Base-by-base conservation (phyloP, 75 land plant genomes). In the Adiantum capillusveneris region DNA sequence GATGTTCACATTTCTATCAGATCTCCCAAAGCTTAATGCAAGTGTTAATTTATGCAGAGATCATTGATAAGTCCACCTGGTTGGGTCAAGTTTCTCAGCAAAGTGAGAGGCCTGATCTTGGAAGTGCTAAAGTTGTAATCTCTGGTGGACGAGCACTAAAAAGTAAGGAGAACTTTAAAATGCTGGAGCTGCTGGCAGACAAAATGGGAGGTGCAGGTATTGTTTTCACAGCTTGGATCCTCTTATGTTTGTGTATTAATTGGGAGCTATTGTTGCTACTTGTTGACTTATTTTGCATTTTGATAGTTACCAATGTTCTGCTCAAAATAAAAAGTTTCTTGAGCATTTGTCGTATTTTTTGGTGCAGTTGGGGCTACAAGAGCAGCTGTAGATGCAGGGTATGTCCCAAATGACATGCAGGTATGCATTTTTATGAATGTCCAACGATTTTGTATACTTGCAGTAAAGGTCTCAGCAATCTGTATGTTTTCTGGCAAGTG, bases 331-430 rank as follows among this genome's bases (percentile, higher is more conserved):
- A n/a, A n/a, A n/a, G n/a, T n/a, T n/a, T n/a, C n/a, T n/a, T n/a
- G n/a, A n/a, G n/a, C n/a, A n/a, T n/a, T n/a, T n/a, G n/a, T n/a
- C n/a, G n/a, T n/a, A n/a, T n/a, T n/a, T n/a, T n/a, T 34, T 34
- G 37, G 37, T 54, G 26, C 56, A 88, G 97, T 93, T 68, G 96
- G 98, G 24, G 96, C 98, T 52, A 86, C 98, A 17, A 84, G 98
- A 48, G 98, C 98, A 65, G 98, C 96, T 58, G 98, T 94, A 60
- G 98, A 94, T 84, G 98, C 96, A 29, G 96, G 85, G 29, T 94
- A 76, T 74, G 96, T 94, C 53, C 96, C 98, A 2, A 94, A 94
- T 79, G 98, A 94, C 20, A 80, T 94, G 44, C 98, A 94, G 87
- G 98, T 93, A 65, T 57, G 52, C 2, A 34, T 34, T 34, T n/a